phyloP scores from a whole-genome alignment of 495 filamentous ascomycete genomes.

The Umbilicaria muhlenbergii region DNA sequence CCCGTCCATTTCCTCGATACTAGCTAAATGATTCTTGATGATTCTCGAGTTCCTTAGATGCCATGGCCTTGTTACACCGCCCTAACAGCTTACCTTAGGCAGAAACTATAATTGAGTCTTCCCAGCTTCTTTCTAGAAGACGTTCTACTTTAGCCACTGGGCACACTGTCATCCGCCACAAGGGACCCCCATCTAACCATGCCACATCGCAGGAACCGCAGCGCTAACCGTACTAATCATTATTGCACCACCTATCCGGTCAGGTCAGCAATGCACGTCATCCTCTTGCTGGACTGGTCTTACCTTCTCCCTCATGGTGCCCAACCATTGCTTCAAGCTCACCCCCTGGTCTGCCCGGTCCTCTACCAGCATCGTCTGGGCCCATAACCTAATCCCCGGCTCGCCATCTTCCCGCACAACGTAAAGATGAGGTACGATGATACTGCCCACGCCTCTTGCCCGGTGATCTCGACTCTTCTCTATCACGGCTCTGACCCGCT shows the following conservation, averaged over 20 bases:
- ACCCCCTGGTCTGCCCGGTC: slow-evolving; percentile 87
- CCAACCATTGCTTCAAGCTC: slow-evolving; percentile 88
- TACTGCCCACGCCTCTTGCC: slow-evolving; percentile 74
- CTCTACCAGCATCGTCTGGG: slow-evolving; percentile 88
- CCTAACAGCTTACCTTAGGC: too few relatives aligned
- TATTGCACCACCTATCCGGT: slow-evolving; percentile 2
- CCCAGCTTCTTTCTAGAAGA: too few relatives aligned
- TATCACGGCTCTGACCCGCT: slow-evolving; percentile 74
- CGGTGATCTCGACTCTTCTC: slow-evolving; percentile 83
- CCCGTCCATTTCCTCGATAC: too few relatives aligned
- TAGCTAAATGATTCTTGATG: too few relatives aligned
- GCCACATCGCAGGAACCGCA: not conserved
- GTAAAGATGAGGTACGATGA: slow-evolving; percentile 81
- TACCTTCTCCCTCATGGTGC: slow-evolving; percentile 88
- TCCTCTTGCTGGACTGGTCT: slow-evolving; percentile 19
- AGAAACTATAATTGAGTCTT: too few relatives aligned
- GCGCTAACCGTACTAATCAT: not conserved
- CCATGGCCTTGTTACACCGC: too few relatives aligned
- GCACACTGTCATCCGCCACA: too few relatives aligned
- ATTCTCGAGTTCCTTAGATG: too few relatives aligned
- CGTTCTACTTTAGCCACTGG: too few relatives aligned
- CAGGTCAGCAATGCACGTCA: not conserved
- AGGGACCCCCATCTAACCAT: too few relatives aligned
- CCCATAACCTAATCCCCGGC: slow-evolving; percentile 89
- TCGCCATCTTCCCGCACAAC: slow-evolving; percentile 91